phyloP scores from a whole-genome alignment of 345 rosid species.

The Populus tremula region DNA sequence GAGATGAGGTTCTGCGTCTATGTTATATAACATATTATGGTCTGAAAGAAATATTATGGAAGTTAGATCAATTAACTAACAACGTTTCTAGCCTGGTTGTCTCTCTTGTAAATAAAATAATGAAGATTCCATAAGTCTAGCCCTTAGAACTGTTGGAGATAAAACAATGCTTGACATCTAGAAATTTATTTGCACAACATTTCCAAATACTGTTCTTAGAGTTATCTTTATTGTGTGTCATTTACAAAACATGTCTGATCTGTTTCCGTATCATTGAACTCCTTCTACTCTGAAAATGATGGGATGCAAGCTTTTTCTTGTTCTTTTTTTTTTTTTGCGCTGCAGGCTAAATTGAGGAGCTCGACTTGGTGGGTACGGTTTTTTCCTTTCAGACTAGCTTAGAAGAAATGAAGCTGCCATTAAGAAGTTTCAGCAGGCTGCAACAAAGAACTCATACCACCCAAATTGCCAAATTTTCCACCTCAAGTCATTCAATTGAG shows the following conservation, averaged over 20 bases:
- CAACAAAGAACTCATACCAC: conserved; percentile 1
- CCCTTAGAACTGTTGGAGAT: neutral
- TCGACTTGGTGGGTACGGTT: conserved; percentile 67
- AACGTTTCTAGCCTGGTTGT: neutral
- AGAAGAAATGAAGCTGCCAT: conserved; percentile 57
- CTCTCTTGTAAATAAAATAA: neutral
- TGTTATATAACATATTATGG: neutral
- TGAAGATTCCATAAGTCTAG: neutral
- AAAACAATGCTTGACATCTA: neutral
- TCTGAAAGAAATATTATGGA: neutral
- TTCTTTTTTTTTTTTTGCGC: neutral
- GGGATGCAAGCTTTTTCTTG: neutral
- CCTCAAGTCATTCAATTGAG: conserved; percentile 21
- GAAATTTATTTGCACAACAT: neutral
- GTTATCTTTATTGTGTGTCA: neutral
- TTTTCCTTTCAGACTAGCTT: conserved; percentile 58
- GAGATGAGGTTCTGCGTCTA: neutral
- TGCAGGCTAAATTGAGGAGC: conserved; percentile 74
- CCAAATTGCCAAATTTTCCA: conserved; percentile 26
- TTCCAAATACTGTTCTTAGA: neutral
- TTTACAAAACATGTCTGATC: neutral
- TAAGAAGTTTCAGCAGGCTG: conserved; percentile 42
- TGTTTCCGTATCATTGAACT: neutral
- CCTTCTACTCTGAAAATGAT: neutral
- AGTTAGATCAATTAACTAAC: neutral